phyloP scores from a whole-genome alignment of 2,329 filamentous ascomycete genomes.

The Paramyrothecium roridum region DNA sequence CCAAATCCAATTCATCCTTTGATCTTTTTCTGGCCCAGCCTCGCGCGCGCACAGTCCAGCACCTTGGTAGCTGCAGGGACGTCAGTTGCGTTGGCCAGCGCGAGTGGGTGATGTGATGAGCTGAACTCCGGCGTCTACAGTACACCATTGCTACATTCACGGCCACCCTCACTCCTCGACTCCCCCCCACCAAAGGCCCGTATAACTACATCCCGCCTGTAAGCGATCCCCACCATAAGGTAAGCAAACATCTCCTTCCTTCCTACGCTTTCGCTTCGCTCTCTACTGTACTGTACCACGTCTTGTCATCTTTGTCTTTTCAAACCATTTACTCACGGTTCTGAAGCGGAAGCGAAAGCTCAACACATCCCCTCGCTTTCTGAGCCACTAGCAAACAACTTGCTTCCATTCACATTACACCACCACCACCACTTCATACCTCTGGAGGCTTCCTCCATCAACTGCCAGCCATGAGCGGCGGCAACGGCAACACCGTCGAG shows the following conservation, averaged over 20 bases:
- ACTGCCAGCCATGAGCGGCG: slow-evolving; percentile 25
- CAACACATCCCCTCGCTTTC: too few species aligned
- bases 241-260: too few species aligned
- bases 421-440: too few species aligned
- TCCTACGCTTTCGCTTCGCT: too few species aligned
- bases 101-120: background rate
- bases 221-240: background rate
- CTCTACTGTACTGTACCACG: too few species aligned
- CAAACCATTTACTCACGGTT: too few species aligned
- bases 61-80: background rate
- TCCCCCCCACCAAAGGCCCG: background rate
- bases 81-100: background rate
- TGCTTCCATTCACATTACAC: too few species aligned
- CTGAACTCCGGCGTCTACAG: background rate
- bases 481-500: slow-evolving; percentile 24
- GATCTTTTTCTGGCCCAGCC: background rate
- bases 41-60: background rate
- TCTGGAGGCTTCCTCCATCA: background rate
- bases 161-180: background rate
- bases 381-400: too few species aligned
- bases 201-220: background rate
- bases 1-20: background rate
- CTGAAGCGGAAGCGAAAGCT: too few species aligned
- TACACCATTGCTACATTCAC: background rate
- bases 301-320: too few species aligned